Conservation (phyloP, 1,284 basidiomycete genomes). For the Pisolithus thermaeus region DNA sequence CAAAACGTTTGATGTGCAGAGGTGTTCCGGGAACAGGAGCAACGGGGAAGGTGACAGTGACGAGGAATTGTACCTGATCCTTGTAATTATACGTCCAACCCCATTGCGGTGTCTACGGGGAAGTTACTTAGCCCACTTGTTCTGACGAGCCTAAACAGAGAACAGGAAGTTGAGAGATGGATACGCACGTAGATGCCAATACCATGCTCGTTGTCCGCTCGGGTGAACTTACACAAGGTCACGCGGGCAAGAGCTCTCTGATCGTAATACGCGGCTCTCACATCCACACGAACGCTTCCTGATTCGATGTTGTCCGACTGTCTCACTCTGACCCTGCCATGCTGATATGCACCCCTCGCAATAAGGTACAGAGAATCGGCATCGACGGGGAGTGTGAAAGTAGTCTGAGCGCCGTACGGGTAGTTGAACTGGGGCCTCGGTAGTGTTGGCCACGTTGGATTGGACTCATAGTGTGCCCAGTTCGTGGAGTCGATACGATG, state of each 20-base stretch:
- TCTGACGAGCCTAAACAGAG: neutral
- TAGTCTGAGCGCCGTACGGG: slow-evolving; percentile 15
- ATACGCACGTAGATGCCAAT: slow-evolving; percentile 37
- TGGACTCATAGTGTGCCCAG: slow-evolving; percentile 12
- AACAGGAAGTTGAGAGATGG: neutral
- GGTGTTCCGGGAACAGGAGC: slow-evolving; percentile 4
- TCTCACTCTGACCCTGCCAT: slow-evolving; percentile 25
- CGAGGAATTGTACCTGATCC: slow-evolving; percentile 22
- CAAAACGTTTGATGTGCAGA: slow-evolving; percentile 26
- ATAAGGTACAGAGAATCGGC: slow-evolving; percentile 32
- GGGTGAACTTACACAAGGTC: slow-evolving; percentile 29
- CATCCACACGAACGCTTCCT: slow-evolving; percentile 23
- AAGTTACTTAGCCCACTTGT: neutral
- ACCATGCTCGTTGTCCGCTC: slow-evolving; percentile 27
- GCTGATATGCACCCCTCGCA: slow-evolving; percentile 28
- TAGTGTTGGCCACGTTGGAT: slow-evolving; percentile 16
- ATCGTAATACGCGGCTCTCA: slow-evolving; percentile 28
- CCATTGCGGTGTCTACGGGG: slow-evolving; percentile 13
- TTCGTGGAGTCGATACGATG: neutral
- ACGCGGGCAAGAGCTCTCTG: slow-evolving; percentile 23
- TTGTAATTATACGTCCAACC: slow-evolving; percentile 1
- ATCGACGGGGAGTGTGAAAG: slow-evolving; percentile 31
- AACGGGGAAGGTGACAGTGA: slow-evolving; percentile 30
- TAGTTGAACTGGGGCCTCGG: neutral
- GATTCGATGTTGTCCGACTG: slow-evolving; percentile 16